These are phyloP conservation scores for Aurifilum marmelostoma DNA, from an alignment of 2,329 filamentous ascomycete species.

Conservation along the genomic window DNA sequence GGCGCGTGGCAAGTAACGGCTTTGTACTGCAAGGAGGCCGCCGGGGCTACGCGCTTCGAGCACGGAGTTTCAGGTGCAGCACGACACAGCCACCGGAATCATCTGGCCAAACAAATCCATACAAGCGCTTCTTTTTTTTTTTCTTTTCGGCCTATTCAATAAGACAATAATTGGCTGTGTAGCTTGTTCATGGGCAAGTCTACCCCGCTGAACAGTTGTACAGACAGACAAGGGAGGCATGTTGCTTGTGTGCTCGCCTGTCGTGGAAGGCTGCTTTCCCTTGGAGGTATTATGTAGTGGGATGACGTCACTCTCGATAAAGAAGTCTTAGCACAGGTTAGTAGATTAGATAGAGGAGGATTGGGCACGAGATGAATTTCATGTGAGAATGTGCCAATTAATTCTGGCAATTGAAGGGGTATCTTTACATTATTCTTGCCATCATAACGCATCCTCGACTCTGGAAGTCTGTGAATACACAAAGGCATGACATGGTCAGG, in stretches of 20 bases:
- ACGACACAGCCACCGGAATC: constrained; percentile 27
- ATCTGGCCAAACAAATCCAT: constrained; percentile 4
- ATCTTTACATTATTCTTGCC: background rate
- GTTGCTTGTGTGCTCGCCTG: background rate
- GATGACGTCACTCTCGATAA: background rate
- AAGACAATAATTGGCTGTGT: background rate
- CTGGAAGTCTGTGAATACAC: background rate
- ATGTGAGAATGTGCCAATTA: background rate
- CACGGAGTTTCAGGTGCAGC: background rate
- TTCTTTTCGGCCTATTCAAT: no score
- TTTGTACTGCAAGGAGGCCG: constrained; percentile 13
- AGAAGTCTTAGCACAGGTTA: background rate
- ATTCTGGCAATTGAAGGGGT: background rate
- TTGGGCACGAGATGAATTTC: background rate
- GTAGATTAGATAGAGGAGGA: background rate
- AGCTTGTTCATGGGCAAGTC: no score
- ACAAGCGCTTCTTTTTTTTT: no score
- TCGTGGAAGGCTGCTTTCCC: background rate
- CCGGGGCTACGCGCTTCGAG: background rate
- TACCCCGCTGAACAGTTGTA: background rate
- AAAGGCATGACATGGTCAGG: background rate
- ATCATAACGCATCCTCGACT: background rate
- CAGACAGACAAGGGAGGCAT: background rate
- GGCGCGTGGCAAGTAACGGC: constrained; percentile 26
- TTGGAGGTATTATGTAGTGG: background rate